Percentiles rank a stretch among this genome's conserved stretches.
Conservation (phyloP, 2,329 filamentous ascomycete species). For the Cytospora piceicola region DNA sequence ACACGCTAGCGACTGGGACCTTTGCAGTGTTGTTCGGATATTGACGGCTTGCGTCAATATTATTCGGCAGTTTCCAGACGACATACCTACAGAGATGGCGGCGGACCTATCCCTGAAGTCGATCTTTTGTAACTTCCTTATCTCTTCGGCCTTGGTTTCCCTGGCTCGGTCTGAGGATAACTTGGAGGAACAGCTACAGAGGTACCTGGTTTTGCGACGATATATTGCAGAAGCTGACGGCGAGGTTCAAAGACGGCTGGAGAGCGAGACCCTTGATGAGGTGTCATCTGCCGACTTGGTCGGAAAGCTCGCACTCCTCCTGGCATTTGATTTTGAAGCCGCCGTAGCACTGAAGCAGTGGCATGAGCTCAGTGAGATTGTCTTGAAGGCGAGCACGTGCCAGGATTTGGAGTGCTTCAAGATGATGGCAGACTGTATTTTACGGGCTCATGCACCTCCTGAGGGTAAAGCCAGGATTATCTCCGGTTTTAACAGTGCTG, state of each 20-base stretch:
- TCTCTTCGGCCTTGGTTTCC: slow-evolving; percentile 54
- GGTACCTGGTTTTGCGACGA: slow-evolving; percentile 64
- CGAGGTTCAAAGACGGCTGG: slow-evolving; percentile 45
- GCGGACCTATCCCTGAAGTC: slow-evolving; percentile 61
- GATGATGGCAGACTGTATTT: slow-evolving; percentile 67
- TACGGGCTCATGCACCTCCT: slow-evolving; percentile 57
- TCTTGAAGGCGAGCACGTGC: slow-evolving; percentile 55
- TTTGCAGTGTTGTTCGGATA: slow-evolving; percentile 59
- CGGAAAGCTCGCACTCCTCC: slow-evolving; percentile 66
- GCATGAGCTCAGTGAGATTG: slow-evolving; percentile 65
- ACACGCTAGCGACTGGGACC: slow-evolving; percentile 58
- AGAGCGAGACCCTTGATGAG: slow-evolving; percentile 46
- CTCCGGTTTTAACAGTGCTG: not conserved
- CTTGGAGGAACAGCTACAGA: slow-evolving; percentile 55
- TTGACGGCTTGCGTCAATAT: slow-evolving; percentile 57
- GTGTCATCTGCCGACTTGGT: slow-evolving; percentile 56
- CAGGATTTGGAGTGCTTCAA: slow-evolving; percentile 56
- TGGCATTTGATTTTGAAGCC: slow-evolving; percentile 81
- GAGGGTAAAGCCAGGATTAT: slow-evolving; percentile 46
- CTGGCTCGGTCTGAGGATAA: slow-evolving; percentile 57
- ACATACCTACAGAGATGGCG: slow-evolving; percentile 45
- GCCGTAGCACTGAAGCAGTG: slow-evolving; percentile 68
- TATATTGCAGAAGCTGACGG: slow-evolving; percentile 64
- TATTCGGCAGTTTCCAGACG: slow-evolving; percentile 53
- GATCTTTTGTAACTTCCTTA: slow-evolving; percentile 74